Conservation (phyloP, 257 asterid species). For the Fraxinus pennsylvanica region DNA sequence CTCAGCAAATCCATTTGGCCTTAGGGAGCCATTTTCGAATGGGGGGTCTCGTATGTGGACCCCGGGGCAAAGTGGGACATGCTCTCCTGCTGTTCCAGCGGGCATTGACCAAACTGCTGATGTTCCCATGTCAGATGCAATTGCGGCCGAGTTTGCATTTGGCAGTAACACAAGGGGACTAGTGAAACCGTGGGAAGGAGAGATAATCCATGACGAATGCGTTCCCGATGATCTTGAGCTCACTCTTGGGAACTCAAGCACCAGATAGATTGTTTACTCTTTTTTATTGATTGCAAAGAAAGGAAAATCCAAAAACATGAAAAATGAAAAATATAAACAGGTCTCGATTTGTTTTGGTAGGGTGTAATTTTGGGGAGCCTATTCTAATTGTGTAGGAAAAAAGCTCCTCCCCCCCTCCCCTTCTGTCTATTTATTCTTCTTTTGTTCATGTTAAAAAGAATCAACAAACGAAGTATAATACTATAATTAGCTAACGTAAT, state of each 20-base stretch:
- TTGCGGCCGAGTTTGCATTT: constrained; percentile 68
- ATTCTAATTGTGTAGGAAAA: background rate
- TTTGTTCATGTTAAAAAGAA: background rate
- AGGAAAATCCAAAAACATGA: too few species aligned
- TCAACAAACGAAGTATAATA: too few species aligned
- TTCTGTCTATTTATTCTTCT: background rate
- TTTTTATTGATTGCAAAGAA: background rate
- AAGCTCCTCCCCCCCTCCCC: background rate
- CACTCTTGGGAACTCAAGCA: constrained; percentile 70
- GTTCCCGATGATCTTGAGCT: constrained; percentile 78
- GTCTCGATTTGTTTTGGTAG: too few species aligned
- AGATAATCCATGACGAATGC: constrained; percentile 77
- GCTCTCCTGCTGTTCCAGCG: constrained; percentile 73
- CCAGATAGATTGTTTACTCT: constrained; percentile 39
- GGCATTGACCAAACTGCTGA: constrained; percentile 53
- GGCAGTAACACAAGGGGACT: constrained; percentile 49
- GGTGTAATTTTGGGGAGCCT: too few species aligned
- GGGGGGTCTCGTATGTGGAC: constrained; percentile 97
- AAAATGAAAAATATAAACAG: too few species aligned
- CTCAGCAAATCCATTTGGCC: constrained; percentile 71
- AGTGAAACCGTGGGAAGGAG: constrained; percentile 93
- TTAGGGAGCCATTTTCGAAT: constrained; percentile 69
- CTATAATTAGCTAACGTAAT: too few species aligned
- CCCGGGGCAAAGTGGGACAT: constrained; percentile 76
- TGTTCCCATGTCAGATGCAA: constrained; percentile 79